Conservation (phyloP, 2,329 filamentous ascomycete genomes). For the Trichoderma afroharzianum region DNA sequence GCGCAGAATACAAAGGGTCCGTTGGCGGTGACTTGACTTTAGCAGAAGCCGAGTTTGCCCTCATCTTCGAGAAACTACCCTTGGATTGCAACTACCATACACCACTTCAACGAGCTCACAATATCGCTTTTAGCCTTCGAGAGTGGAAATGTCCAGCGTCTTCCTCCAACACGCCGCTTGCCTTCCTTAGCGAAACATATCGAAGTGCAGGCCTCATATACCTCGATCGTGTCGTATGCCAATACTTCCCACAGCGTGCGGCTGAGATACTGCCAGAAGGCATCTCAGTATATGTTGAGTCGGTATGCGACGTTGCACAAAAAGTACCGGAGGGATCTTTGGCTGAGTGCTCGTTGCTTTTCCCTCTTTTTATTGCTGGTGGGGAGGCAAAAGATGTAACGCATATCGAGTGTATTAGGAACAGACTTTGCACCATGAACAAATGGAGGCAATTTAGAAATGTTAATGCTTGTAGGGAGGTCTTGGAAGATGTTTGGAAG, state of each 20-base stretch:
- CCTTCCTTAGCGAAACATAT: neutral
- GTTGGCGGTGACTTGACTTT: neutral
- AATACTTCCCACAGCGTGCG: neutral
- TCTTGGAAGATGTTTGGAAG: neutral
- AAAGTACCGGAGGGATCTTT: neutral
- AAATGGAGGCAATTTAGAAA: neutral
- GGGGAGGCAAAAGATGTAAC: neutral
- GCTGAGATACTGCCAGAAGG: neutral
- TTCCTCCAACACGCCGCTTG: neutral
- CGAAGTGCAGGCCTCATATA: slow-evolving; percentile 1
- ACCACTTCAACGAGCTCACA: neutral
- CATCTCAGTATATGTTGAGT: neutral
- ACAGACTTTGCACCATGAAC: neutral
- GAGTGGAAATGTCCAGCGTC: neutral
- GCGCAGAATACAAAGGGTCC: neutral
- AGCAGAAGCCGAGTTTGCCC: neutral
- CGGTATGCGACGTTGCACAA: neutral
- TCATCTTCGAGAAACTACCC: neutral
- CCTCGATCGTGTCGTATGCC: neutral
- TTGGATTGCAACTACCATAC: neutral
- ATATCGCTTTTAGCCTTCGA: neutral
- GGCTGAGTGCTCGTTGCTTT: neutral
- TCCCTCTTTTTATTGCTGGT: neutral
- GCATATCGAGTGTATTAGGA: neutral
- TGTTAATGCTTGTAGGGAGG: neutral